phyloP scores from a whole-genome alignment of 139 green algal species.

The Chlamydomonas sphaeroides region DNA sequence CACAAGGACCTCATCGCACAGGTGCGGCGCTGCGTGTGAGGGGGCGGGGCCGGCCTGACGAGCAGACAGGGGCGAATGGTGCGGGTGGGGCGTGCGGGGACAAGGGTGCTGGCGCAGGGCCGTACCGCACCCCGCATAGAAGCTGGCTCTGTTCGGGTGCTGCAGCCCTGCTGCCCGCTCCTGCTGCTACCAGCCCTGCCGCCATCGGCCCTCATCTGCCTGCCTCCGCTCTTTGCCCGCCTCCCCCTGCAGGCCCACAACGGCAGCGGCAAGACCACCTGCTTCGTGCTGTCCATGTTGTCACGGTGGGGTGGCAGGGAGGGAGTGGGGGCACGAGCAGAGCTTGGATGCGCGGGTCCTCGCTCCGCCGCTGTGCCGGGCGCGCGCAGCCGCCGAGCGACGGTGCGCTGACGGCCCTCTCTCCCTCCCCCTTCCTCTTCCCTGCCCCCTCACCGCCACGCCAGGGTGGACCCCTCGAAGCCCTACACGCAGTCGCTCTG shows the following conservation, averaged over 20 bases:
- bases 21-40: conserved; percentile 35
- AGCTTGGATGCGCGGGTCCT: not conserved
- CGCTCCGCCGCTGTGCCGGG: too few species aligned
- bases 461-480: conserved; percentile 82
- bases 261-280: conserved; percentile 98
- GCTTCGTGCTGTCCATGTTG: conserved; percentile 98
- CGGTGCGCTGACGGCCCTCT: too few species aligned
- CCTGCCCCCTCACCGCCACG: not conserved
- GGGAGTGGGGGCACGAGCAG: not conserved
- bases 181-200: too few species aligned
- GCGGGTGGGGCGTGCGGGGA: too few species aligned
- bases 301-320: not conserved
- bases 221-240: too few species aligned
- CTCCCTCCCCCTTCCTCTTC: not conserved
- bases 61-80: not conserved
- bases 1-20: conserved; percentile 89
- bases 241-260: conserved; percentile 86
- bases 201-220: too few species aligned
- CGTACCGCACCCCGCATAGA: too few species aligned
- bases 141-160: too few species aligned
- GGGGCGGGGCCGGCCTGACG: too few species aligned
- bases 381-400: too few species aligned
- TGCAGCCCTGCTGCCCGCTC: too few species aligned
- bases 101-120: too few species aligned
- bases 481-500: conserved; percentile 92